Conservation (phyloP, 305 asterid genomes). For the Fraxinus albicans region DNA sequence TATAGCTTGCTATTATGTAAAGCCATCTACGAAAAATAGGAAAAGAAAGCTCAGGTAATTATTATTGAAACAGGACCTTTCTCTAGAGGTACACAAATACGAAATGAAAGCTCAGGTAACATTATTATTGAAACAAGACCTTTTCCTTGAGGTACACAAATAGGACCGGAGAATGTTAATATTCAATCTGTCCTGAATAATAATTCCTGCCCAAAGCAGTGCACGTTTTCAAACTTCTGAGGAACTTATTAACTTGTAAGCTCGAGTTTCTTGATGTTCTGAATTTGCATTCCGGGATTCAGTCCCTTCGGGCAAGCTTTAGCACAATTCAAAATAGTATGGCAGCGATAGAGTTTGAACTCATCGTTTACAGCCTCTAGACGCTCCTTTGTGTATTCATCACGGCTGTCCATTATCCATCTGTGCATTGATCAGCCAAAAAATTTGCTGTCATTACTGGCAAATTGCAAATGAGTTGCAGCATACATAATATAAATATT, state of each 20-base stretch:
- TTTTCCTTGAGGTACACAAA: background rate
- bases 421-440: background rate
- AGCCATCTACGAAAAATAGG: background rate
- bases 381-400: background rate
- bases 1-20: too few relatives aligned
- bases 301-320: constrained; percentile 49
- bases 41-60: too few relatives aligned
- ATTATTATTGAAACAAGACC: background rate
- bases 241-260: constrained; percentile 18
- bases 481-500: background rate
- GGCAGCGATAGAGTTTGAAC: constrained; percentile 53
- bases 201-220: background rate
- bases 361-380: constrained; percentile 27
- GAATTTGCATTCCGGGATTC: constrained; percentile 36
- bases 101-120: background rate
- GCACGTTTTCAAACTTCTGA: background rate
- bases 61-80: too few relatives aligned
- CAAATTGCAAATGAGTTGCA: background rate
- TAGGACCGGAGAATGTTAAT: background rate
- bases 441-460: background rate
- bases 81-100: too few relatives aligned
- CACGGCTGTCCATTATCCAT: background rate
- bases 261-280: constrained; percentile 52
- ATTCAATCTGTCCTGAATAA: background rate
- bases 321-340: constrained; percentile 54